These are phyloP conservation scores for Fusarium xylarioides DNA, from an alignment of 2,329 filamentous ascomycete genomes.

Conservation along the genomic window DNA sequence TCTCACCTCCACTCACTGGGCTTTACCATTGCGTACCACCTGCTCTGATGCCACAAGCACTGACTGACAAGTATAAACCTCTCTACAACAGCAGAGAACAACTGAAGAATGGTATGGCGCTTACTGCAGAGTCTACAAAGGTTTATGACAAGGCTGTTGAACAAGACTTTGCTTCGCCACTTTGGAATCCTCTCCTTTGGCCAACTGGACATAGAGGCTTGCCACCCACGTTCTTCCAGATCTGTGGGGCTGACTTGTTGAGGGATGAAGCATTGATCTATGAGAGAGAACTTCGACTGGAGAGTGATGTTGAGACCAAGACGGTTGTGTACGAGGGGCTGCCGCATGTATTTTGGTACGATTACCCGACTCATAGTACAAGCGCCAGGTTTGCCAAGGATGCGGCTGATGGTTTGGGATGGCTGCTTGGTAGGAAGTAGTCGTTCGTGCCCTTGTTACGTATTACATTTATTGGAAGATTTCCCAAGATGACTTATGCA, in stretches of 20 bases:
- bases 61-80: not conserved
- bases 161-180: not conserved
- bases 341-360: not conserved
- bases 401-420: not conserved
- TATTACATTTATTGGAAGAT: rapidly evolving
- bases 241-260: not conserved
- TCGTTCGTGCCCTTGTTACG: rapidly evolving
- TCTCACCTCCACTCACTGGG: not conserved
- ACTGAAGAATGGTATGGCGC: not conserved
- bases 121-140: not conserved
- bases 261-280: not conserved
- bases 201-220: not conserved
- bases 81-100: not conserved
- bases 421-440: not conserved
- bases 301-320: not conserved
- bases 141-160: not conserved
- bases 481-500: rapidly evolving
- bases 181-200: not conserved
- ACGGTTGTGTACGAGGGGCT: not conserved
- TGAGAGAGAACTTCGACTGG: not conserved
- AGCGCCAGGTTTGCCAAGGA: not conserved
- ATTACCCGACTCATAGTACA: not conserved
- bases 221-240: not conserved
- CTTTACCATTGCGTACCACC: not conserved
- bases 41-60: not conserved